Evolutionary conservation across 129 eudicot genomes (phyloP).

Genomic region (Flaveria ramosissima): DNA sequence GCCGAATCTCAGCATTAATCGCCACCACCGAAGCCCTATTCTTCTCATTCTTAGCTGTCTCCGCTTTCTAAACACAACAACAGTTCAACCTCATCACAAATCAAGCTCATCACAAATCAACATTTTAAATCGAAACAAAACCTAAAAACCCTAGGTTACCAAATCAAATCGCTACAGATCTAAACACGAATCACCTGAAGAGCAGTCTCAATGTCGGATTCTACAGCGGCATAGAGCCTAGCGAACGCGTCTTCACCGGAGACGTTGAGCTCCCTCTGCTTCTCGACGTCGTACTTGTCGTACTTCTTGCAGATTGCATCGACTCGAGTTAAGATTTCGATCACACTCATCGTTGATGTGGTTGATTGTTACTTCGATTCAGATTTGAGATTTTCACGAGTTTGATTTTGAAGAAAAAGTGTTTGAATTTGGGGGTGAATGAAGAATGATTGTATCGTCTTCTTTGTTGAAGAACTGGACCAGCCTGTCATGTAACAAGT

Average conservation of each 20-base stretch:
- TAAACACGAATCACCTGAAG: conserved; percentile 55
- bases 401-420: background rate
- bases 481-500: conserved; percentile 38
- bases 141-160: conserved; percentile 37
- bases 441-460: conserved; percentile 15
- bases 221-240: conserved; percentile 79
- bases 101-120: background rate
- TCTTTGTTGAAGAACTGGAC: conserved; percentile 22
- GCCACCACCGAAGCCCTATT: conserved; percentile 91
- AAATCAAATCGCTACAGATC: conserved; percentile 17
- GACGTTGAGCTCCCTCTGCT: conserved; percentile 70
- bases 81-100: background rate
- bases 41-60: conserved; percentile 69
- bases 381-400: background rate
- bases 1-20: conserved; percentile 89
- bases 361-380: conserved; percentile 5
- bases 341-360: conserved; percentile 70
- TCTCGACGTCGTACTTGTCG: conserved; percentile 93
- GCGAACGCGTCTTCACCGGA: conserved; percentile 96
- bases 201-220: conserved; percentile 80
- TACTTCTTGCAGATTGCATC: conserved; percentile 95
- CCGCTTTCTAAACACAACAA: conserved; percentile 69
- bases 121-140: background rate
- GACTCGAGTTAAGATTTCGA: conserved; percentile 86
- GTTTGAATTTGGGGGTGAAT: conserved; percentile 25